Conservation (phyloP, 73 alveolate genomes). For the Symbiodinium natans region DNA sequence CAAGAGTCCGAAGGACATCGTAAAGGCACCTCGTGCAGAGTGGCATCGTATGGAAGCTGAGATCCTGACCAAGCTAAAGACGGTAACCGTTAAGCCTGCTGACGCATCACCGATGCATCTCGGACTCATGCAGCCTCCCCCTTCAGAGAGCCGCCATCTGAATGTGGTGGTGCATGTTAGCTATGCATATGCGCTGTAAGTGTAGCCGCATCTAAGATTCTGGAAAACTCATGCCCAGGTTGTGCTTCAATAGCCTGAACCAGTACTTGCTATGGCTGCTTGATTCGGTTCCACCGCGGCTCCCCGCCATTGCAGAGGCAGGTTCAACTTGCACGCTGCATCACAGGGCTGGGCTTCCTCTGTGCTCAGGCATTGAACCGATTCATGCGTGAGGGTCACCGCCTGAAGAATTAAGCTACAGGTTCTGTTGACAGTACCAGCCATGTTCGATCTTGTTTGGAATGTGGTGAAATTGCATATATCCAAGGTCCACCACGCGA, state of each 20-base stretch:
- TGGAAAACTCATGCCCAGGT: no score
- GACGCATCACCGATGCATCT: slow-evolving; percentile 58
- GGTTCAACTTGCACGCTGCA: no score
- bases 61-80: not conserved
- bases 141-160: no score
- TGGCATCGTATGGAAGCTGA: slow-evolving; percentile 74
- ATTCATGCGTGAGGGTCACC: not conserved
- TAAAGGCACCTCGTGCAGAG: slow-evolving; percentile 57
- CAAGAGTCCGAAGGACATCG: slow-evolving; percentile 79
- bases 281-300: slow-evolving; percentile 21
- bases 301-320: slow-evolving; percentile 27
- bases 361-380: not conserved
- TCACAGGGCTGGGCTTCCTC: no score
- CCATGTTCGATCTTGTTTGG: no score
- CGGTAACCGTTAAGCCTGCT: not conserved
- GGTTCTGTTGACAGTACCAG: no score
- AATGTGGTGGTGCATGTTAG: no score
- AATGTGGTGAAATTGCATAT: no score
- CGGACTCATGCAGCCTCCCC: not conserved
- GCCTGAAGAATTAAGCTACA: no score
- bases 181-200: no score
- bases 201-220: no score
- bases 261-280: slow-evolving; percentile 8
- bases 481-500: not conserved
- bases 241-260: slow-evolving; percentile 12